Evolutionary conservation across 73 alveolate genomes (phyloP).

Genomic region (Tetrahymena borealis): DNA sequence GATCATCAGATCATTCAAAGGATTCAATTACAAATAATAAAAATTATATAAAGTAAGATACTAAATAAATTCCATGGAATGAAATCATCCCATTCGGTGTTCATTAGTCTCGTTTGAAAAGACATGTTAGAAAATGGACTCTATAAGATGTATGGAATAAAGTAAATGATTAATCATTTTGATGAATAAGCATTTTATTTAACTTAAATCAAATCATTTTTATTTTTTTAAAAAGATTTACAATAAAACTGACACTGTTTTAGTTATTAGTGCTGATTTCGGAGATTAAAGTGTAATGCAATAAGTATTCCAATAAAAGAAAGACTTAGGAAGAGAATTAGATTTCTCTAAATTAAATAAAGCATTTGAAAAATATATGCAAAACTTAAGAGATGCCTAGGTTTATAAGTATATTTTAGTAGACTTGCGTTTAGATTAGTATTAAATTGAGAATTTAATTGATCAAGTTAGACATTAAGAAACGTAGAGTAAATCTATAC

Average conservation of each 20-base stretch:
- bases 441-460: background rate
- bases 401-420: background rate
- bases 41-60: background rate
- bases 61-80: background rate
- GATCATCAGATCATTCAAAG: background rate
- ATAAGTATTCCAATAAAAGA: background rate
- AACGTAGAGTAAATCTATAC: background rate
- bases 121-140: background rate
- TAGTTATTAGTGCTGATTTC: background rate
- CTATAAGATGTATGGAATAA: background rate
- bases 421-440: background rate
- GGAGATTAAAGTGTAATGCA: background rate
- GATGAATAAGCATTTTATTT: too few relatives aligned
- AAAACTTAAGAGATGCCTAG: background rate
- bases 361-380: background rate
- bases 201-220: too few relatives aligned
- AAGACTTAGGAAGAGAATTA: background rate
- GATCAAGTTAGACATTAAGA: background rate
- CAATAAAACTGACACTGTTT: background rate
- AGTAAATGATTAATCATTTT: background rate
- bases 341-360: background rate
- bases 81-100: background rate
- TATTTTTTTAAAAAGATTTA: background rate
- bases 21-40: background rate
- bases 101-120: background rate